Evolutionary conservation across 2,329 filamentous ascomycete species (phyloP).

Genomic region (Phyllachora maydis): DNA sequence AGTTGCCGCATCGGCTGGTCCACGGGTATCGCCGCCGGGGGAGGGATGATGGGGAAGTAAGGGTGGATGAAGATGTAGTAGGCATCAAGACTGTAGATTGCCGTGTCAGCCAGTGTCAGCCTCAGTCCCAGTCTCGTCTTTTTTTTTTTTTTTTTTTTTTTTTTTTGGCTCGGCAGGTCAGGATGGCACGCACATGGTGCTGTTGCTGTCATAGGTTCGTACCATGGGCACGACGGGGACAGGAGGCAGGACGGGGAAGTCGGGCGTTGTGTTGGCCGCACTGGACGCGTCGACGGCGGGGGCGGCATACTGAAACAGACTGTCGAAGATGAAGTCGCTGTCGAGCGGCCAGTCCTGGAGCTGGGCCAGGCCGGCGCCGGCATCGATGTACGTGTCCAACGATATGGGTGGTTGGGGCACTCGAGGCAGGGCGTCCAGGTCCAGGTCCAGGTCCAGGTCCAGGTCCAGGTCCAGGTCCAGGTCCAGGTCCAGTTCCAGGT

Average conservation of each 20-base stretch:
- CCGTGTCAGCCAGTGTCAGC: too few relatives aligned
- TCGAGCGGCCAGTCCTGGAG: slow-evolving; percentile 22
- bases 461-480: too few relatives aligned
- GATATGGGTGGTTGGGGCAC: slow-evolving; percentile 14
- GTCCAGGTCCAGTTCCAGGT: too few relatives aligned
- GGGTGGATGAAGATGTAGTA: slow-evolving; percentile 31
- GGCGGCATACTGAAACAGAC: slow-evolving; percentile 13
- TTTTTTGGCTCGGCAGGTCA: too few relatives aligned
- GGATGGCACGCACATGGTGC: slow-evolving; percentile 19
- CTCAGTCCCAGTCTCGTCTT: too few relatives aligned
- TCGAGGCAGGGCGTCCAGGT: too few relatives aligned
- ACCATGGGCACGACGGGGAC: slow-evolving; percentile 11
- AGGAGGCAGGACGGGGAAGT: slow-evolving; percentile 3
- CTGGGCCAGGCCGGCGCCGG: slow-evolving; percentile 23
- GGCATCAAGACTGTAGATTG: slow-evolving; percentile 20
- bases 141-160: too few relatives aligned
- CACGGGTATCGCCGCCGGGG: slow-evolving; percentile 13
- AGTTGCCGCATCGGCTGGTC: slow-evolving; percentile 13
- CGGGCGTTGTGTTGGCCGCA: slow-evolving; percentile 4
- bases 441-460: too few relatives aligned
- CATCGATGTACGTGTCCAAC: slow-evolving; percentile 19
- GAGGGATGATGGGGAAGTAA: slow-evolving; percentile 25
- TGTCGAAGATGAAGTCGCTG: slow-evolving; percentile 25
- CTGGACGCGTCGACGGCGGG: slow-evolving; percentile 4
- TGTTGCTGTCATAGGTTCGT: slow-evolving; percentile 18